Evolutionary conservation across 768 basidiomycete genomes (phyloP), one percentile per base, ranked within the genome.

Genomic region (Mycena chlorophos): DNA sequence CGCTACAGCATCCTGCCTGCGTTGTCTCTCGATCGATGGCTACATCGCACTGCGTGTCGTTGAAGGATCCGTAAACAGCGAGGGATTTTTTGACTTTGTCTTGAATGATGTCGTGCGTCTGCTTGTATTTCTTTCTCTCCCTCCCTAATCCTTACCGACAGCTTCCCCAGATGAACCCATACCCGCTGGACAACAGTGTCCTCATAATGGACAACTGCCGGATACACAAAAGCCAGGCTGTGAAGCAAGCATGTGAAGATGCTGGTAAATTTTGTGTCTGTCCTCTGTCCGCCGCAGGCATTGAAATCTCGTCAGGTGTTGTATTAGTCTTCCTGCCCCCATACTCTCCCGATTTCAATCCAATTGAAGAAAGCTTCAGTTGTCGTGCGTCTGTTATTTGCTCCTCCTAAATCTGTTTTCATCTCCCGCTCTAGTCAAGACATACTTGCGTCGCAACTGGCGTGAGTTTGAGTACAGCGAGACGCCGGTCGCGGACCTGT

Each of bases 101-200:
- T 30, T 64, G 8, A 65, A 73, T 45, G 63, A 74, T 52, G 66
- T 76, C 37, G 73, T 75, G 50, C 28, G 71, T 67, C 8, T 26
- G 22, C 26, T 42, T 17, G 31, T 48, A 12, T 20, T 6, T 16
- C 20, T 38, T 34, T 37, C 51, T 38, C 27, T 48, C 29, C 14
- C 29, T 52, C 42, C 22, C 8, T 42, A 22, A 13, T 2, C 31
- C 16, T 51, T 73, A n/a, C n/a, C n/a, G n/a, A n/a, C n/a, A n/a
- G 73, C 51, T 75, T 26, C 73, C 70, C 6, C 28, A 56, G 17
- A 77, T 72, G 70, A 71, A 73, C 48, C 70, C 68, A 17, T 77
- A 53, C 40, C 73, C 72, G 1, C 64, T 22, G 0, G 34, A 25
- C 2, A 51, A 61, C 31, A 73, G 68, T 51, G 70, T 77, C 26